Percentiles rank a stretch among this genome's conserved stretches.
Conservation (phyloP, 768 basidiomycete species). For the Leccinum variicolor region DNA sequence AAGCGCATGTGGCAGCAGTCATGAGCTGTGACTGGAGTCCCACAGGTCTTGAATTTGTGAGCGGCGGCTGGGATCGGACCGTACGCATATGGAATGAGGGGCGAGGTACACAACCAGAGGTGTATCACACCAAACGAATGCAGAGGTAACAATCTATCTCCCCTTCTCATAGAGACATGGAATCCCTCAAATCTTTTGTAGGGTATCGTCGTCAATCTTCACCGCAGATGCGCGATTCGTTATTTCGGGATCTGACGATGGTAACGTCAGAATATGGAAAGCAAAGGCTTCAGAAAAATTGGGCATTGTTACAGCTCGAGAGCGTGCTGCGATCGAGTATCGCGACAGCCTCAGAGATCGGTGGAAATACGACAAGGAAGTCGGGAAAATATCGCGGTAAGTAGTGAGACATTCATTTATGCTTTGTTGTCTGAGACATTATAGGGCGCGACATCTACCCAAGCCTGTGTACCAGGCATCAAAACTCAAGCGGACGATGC, state of each 20-base stretch:
- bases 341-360: slow-evolving; percentile 81
- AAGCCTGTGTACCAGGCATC: slow-evolving; percentile 87
- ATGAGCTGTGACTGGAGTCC: slow-evolving; percentile 98
- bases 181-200: slow-evolving; percentile 24
- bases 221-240: slow-evolving; percentile 91
- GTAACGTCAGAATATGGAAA: slow-evolving; percentile 95
- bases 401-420: slow-evolving; percentile 23
- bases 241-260: slow-evolving; percentile 89
- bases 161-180: neutral
- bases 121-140: slow-evolving; percentile 99
- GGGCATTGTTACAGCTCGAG: slow-evolving; percentile 85
- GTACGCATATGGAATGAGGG: slow-evolving; percentile 91
- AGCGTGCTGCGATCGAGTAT: slow-evolving; percentile 91
- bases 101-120: slow-evolving; percentile 75
- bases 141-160: slow-evolving; percentile 65
- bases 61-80: slow-evolving; percentile 95
- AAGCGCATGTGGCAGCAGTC: slow-evolving; percentile 94
- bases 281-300: slow-evolving; percentile 89
- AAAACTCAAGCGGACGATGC: slow-evolving; percentile 89
- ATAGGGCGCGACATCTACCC: slow-evolving; percentile 78
- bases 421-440: slow-evolving; percentile 1
- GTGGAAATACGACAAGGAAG: slow-evolving; percentile 83
- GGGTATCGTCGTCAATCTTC: slow-evolving; percentile 86
- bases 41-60: slow-evolving; percentile 93
- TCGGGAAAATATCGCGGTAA: slow-evolving; percentile 78